These are phyloP conservation scores for Dothiorella sarmentorum DNA, from an alignment of 2,329 filamentous ascomycete species.

Conservation along the genomic window DNA sequence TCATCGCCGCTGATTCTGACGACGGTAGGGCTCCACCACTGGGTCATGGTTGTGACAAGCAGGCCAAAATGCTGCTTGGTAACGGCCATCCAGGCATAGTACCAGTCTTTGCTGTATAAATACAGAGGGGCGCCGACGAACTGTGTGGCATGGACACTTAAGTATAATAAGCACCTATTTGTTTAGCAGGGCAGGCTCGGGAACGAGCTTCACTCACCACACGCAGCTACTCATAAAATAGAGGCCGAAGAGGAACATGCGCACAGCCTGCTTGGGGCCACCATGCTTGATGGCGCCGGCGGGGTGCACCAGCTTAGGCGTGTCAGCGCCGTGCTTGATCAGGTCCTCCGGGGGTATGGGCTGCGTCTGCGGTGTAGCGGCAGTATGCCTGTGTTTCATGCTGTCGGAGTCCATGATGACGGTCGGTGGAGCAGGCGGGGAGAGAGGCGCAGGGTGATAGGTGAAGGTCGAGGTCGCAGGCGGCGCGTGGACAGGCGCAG, in stretches of 20 bases:
- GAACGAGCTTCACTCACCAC: conserved; percentile 31
- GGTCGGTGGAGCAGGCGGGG: conserved; percentile 19
- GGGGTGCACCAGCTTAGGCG: conserved; percentile 27
- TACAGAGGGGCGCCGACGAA: conserved; percentile 71
- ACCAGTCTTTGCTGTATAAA: conserved; percentile 67
- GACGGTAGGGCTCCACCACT: conserved; percentile 78
- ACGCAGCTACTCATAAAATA: conserved; percentile 46
- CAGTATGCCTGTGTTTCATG: conserved; percentile 30
- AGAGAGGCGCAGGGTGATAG: neutral
- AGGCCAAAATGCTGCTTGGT: conserved; percentile 84
- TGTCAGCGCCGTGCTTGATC: neutral
- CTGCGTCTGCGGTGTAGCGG: neutral
- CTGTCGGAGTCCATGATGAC: conserved; percentile 28
- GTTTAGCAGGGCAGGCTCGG: conserved; percentile 7
- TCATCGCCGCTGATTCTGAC: conserved; percentile 80
- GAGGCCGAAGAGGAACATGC: conserved; percentile 42
- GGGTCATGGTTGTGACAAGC: conserved; percentile 72
- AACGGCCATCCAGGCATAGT: conserved; percentile 79
- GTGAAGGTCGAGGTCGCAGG: neutral
- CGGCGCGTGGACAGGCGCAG: conserved; percentile 4
- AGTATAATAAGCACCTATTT: conserved; percentile 1
- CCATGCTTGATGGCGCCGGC: conserved; percentile 43
- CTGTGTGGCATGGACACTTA: conserved; percentile 60
- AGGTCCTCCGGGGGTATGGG: conserved; percentile 5
- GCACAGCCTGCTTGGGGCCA: conserved; percentile 39